These are phyloP conservation scores for Penicillium odoratum DNA, from an alignment of 495 filamentous ascomycete species.

Conservation along the genomic window DNA sequence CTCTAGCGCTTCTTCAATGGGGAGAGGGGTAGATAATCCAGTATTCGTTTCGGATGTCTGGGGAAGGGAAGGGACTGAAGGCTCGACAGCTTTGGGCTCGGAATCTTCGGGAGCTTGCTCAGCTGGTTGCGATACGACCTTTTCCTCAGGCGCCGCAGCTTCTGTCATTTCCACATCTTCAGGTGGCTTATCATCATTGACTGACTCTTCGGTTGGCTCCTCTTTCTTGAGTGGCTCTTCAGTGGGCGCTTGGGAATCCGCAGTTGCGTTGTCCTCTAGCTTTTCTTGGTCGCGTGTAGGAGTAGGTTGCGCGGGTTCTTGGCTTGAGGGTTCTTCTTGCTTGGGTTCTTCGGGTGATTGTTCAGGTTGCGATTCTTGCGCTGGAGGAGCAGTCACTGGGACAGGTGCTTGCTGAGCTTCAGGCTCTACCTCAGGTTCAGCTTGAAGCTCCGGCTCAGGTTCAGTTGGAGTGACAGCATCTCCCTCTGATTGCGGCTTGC, in stretches of 20 bases:
- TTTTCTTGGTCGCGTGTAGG: slow-evolving; percentile 7
- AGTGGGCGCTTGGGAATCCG: neutral
- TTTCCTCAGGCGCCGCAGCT: neutral
- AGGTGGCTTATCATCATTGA: slow-evolving; percentile 6
- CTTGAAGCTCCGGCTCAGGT: slow-evolving; percentile 9
- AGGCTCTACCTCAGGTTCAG: slow-evolving; percentile 20
- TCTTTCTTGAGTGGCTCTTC: slow-evolving; percentile 6
- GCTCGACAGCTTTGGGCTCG: slow-evolving; percentile 22
- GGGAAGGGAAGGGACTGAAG: slow-evolving; percentile 9
- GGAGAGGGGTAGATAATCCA: slow-evolving; percentile 36
- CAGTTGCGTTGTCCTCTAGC: neutral
- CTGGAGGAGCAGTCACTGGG: slow-evolving; percentile 14
- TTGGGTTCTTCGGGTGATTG: slow-evolving; percentile 17
- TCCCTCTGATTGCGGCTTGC: slow-evolving; percentile 23
- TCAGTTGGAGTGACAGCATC: slow-evolving; percentile 2
- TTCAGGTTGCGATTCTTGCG: slow-evolving; percentile 18
- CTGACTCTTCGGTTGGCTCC: slow-evolving; percentile 3
- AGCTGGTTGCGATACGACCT: slow-evolving; percentile 10
- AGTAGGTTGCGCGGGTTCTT: slow-evolving; percentile 7
- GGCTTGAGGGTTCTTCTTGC: slow-evolving; percentile 8
- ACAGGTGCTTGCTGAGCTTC: slow-evolving; percentile 11
- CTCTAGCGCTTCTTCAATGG: slow-evolving; percentile 43
- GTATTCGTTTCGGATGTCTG: slow-evolving; percentile 31
- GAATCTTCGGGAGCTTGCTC: slow-evolving; percentile 28
- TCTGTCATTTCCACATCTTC: slow-evolving; percentile 4